A percentile compares a stretch with the other conserved stretches of the same genome.
These are phyloP conservation scores for Priceomyces carsonii DNA, from an alignment of 805 yeast genomes.

Conservation along the genomic window DNA sequence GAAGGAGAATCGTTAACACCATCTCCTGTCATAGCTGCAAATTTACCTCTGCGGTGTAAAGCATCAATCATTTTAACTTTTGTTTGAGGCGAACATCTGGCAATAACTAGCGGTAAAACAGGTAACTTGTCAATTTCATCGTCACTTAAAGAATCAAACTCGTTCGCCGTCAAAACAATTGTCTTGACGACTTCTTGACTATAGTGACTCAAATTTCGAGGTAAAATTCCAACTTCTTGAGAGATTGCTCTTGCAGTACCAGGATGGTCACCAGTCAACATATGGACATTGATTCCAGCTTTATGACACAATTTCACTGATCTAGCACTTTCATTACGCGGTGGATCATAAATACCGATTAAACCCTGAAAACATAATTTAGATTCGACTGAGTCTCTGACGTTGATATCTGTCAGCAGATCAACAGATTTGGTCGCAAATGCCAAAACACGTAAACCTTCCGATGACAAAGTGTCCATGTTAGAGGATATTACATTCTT, in stretches of 20 bases:
- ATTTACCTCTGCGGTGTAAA: conserved; percentile 36
- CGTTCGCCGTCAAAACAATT: conserved; percentile 40
- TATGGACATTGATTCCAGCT: conserved; percentile 78
- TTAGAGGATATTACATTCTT: conserved; percentile 47
- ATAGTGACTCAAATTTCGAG: conserved; percentile 43
- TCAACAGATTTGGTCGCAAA: conserved; percentile 52
- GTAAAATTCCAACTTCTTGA: conserved; percentile 76
- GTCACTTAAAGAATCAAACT: conserved; percentile 32
- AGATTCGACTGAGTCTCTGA: conserved; percentile 48
- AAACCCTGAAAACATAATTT: conserved; percentile 62
- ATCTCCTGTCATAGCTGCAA: conserved; percentile 51
- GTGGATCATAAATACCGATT: conserved; percentile 81
- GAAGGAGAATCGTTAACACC: conserved; percentile 84
- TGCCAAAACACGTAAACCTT: conserved; percentile 74
- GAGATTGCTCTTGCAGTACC: conserved; percentile 81
- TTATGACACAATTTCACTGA: conserved; percentile 66
- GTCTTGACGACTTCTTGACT: conserved; percentile 32
- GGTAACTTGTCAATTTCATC: conserved; percentile 37
- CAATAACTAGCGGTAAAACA: conserved; percentile 40
- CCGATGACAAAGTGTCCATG: conserved; percentile 58
- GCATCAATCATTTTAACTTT: conserved; percentile 45
- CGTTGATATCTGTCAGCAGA: conserved; percentile 15
- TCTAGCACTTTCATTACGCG: conserved; percentile 65
- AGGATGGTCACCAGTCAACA: conserved; percentile 83
- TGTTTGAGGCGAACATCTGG: conserved; percentile 43